phyloP scores from a whole-genome alignment of 2,329 filamentous ascomycete species.

The Stagonosporopsis cucurbitacearum region DNA sequence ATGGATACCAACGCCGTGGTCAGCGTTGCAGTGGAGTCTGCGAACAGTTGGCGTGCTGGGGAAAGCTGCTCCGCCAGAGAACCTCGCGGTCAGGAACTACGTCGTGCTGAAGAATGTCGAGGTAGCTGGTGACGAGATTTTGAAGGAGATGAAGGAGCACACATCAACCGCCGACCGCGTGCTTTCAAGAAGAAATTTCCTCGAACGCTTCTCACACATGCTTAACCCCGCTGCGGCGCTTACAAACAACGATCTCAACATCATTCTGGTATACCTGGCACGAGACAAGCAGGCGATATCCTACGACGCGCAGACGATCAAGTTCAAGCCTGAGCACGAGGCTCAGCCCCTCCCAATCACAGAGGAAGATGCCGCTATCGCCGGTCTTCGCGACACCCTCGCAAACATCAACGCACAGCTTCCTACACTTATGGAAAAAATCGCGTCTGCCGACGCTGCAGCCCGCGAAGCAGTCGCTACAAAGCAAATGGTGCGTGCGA shows the following conservation, averaged over 20 bases:
- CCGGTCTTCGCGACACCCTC: constrained; percentile 77
- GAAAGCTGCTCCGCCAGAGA: constrained; percentile 57
- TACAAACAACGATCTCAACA: constrained; percentile 71
- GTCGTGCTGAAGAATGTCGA: constrained; percentile 71
- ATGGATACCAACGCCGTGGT: constrained; percentile 74
- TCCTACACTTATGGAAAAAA: constrained; percentile 65
- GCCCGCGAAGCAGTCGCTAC: constrained; percentile 74
- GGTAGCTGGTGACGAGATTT: constrained; percentile 55
- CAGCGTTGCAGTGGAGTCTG: constrained; percentile 76
- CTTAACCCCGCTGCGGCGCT: constrained; percentile 39
- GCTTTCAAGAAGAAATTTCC: constrained; percentile 45
- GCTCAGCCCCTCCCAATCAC: constrained; percentile 65
- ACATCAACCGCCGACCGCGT: constrained; percentile 44
- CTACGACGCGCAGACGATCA: constrained; percentile 78
- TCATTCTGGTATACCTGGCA: constrained; percentile 63
- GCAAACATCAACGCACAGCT: constrained; percentile 70
- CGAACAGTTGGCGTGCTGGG: constrained; percentile 67
- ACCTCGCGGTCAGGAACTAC: constrained; percentile 66
- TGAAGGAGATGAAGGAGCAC: constrained; percentile 47
- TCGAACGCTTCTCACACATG: constrained; percentile 37
- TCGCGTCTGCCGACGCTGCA: constrained; percentile 57
- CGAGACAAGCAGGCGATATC: constrained; percentile 74
- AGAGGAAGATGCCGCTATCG: constrained; percentile 80
- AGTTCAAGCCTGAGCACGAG: constrained; percentile 63
- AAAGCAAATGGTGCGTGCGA: constrained; percentile 77